Conservation (phyloP, 495 filamentous ascomycete genomes). For the Neurospora sp. region DNA sequence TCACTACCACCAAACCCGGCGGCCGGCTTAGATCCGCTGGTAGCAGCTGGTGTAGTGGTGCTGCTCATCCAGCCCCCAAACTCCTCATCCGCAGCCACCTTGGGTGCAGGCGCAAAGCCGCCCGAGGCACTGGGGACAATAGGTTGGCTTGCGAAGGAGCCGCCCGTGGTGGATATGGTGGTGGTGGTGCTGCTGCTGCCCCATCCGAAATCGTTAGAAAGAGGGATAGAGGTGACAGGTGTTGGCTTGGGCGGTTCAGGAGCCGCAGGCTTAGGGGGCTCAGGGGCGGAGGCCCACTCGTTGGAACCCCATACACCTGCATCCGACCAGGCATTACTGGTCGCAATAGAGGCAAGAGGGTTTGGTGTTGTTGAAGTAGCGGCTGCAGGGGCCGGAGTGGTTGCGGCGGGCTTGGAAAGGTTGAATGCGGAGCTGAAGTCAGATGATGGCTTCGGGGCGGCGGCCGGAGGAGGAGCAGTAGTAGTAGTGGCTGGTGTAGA, state of each 20-base stretch:
- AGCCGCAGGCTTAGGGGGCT: constrained; percentile 24
- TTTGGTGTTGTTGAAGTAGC: constrained; percentile 15
- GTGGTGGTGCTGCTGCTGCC: constrained; percentile 22
- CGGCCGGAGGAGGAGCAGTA: constrained; percentile 37
- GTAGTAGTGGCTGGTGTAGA: constrained; percentile 33
- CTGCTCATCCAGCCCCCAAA: constrained; percentile 86
- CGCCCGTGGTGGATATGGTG: not conserved
- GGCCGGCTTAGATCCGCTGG: constrained; percentile 24
- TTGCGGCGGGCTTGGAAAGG: constrained; percentile 43
- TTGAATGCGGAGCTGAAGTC: constrained; percentile 62
- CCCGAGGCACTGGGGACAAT: constrained; percentile 42
- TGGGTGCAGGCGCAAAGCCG: constrained; percentile 44
- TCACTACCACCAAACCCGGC: constrained; percentile 58
- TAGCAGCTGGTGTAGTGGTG: constrained; percentile 30
- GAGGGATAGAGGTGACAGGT: constrained; percentile 22
- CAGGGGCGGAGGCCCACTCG: constrained; percentile 41
- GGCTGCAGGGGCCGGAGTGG: constrained; percentile 33
- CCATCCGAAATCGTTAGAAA: constrained; percentile 46
- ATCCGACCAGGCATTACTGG: constrained; percentile 40
- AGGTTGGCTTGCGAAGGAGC: constrained; percentile 39
- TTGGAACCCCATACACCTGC: constrained; percentile 46
- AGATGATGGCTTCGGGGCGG: constrained; percentile 31
- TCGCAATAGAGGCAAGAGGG: constrained; percentile 23
- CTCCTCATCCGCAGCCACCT: constrained; percentile 76
- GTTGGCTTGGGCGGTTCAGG: constrained; percentile 23